Evolutionary conservation across 169 alveolate species (phyloP).

Genomic region (Nephromyces sp.): DNA sequence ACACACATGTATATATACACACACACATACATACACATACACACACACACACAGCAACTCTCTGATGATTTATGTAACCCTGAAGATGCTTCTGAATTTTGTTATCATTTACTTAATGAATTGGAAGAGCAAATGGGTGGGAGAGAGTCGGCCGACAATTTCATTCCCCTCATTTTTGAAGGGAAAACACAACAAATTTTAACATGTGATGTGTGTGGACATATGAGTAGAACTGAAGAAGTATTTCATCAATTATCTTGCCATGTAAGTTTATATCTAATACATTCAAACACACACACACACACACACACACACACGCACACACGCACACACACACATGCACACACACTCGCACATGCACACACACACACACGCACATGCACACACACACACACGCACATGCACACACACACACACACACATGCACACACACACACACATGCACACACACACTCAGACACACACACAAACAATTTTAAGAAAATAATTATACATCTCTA

Average conservation of each 20-base stretch:
- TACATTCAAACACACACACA: background rate
- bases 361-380: too few relatives aligned
- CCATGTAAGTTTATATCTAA: slow-evolving; percentile 3
- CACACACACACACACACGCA: background rate
- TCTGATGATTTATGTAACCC: background rate
- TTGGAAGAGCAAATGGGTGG: slow-evolving; percentile 28
- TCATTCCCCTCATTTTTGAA: slow-evolving; percentile 12
- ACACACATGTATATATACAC: too few relatives aligned
- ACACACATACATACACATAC: too few relatives aligned
- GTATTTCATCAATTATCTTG: slow-evolving; percentile 25
- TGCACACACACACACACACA: too few relatives aligned
- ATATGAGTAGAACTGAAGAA: slow-evolving; percentile 26
- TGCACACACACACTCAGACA: too few relatives aligned
- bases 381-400: too few relatives aligned
- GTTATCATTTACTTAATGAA: slow-evolving; percentile 22
- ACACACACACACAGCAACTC: too few relatives aligned
- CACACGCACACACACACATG: background rate
- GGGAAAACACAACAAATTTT: slow-evolving; percentile 18
- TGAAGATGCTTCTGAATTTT: slow-evolving; percentile 37
- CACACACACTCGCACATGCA: background rate
- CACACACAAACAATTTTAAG: too few relatives aligned
- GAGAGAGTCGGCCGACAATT: slow-evolving; percentile 11
- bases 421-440: too few relatives aligned
- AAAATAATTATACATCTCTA: too few relatives aligned
- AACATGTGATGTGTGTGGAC: slow-evolving; percentile 18